Conservation (phyloP, 495 filamentous ascomycete genomes). For the Neurospora africana region DNA sequence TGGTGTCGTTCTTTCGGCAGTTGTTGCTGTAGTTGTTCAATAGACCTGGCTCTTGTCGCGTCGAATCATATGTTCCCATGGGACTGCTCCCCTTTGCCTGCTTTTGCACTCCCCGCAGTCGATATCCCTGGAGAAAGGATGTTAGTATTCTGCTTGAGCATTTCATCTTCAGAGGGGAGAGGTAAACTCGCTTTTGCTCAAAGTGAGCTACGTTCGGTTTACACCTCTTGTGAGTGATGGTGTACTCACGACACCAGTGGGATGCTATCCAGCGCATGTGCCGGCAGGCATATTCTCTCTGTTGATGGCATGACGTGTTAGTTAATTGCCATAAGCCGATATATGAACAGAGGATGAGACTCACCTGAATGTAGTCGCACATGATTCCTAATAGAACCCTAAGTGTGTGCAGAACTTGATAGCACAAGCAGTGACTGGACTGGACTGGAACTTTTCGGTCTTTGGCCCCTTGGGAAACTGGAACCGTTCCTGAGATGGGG, state of each 20-base stretch:
- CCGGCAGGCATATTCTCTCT: conserved; percentile 17
- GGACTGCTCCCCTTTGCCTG: conserved; percentile 2
- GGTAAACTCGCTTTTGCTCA: conserved; percentile 9
- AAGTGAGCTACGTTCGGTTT: conserved; percentile 15
- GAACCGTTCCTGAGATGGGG: background rate
- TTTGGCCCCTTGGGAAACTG: background rate
- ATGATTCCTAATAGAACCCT: conserved; percentile 4
- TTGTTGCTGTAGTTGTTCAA: background rate
- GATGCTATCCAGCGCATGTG: conserved; percentile 21
- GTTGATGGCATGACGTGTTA: background rate
- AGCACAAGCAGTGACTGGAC: background rate
- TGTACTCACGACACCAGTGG: conserved; percentile 17
- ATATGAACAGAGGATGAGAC: background rate
- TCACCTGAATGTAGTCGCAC: conserved; percentile 11
- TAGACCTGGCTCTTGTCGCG: background rate
- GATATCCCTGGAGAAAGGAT: background rate
- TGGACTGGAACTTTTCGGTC: background rate
- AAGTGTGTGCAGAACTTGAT: background rate
- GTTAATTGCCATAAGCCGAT: conserved; percentile 1
- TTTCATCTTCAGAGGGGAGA: background rate
- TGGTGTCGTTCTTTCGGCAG: background rate
- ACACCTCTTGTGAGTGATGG: conserved; percentile 13
- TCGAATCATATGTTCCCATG: conserved; percentile 17
- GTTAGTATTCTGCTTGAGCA: background rate
- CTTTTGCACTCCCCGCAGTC: conserved; percentile 18